Conservation (phyloP, 2,329 filamentous ascomycete species). For the Laburnicola sp. region DNA sequence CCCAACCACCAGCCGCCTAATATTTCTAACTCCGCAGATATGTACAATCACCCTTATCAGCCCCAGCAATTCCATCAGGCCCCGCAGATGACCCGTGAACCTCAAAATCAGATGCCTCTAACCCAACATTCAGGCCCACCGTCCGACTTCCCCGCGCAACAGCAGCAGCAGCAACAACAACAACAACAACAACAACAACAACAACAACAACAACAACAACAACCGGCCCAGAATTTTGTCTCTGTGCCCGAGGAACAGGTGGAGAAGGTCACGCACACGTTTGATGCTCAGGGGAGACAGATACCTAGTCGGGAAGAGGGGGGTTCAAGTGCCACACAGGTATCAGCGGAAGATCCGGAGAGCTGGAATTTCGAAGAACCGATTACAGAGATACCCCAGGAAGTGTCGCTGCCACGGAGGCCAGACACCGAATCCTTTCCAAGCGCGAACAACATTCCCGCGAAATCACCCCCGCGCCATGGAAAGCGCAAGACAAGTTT, state of each 20-base stretch:
- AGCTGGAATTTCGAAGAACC: constrained; percentile 93
- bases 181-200: no score
- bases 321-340: constrained; percentile 37
- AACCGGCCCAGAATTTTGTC: constrained; percentile 47
- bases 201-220: constrained; percentile 33
- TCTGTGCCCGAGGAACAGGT: constrained; percentile 57
- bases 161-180: no score
- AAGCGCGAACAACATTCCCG: constrained; percentile 71
- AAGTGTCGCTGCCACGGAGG: constrained; percentile 60
- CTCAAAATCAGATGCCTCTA: constrained; percentile 46
- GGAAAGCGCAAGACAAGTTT: constrained; percentile 76
- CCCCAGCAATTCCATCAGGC: constrained; percentile 45
- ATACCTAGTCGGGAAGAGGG: constrained; percentile 51
- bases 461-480: constrained; percentile 75
- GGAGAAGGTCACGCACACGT: constrained; percentile 61
- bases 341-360: constrained; percentile 61
- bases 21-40: constrained; percentile 47
- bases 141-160: constrained; percentile 46
- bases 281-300: constrained; percentile 61
- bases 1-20: constrained; percentile 67
- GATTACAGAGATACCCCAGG: constrained; percentile 60
- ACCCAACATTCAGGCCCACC: constrained; percentile 40
- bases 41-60: constrained; percentile 44
- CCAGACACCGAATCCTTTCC: constrained; percentile 90
- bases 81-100: constrained; percentile 51